Conservation (phyloP, 805 yeast species). For the Pichia manshurica region DNA sequence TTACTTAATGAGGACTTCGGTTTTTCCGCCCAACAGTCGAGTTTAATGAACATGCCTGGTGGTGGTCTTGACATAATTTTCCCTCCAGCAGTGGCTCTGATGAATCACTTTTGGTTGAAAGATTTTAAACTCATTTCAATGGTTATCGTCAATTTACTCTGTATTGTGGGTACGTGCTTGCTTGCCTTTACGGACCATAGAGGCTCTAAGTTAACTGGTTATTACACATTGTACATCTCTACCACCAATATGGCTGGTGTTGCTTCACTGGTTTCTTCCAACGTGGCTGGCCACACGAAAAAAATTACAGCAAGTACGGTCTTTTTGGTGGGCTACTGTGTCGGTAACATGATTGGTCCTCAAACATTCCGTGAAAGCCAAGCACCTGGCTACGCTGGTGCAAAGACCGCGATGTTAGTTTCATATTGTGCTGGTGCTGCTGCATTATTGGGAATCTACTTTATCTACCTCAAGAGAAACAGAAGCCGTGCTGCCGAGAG, state of each 20-base stretch:
- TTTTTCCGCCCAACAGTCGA: conserved; percentile 14
- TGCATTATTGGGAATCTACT: conserved; percentile 4
- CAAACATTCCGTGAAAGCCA: conserved; percentile 40
- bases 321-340: conserved; percentile 41
- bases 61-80: conserved; percentile 18
- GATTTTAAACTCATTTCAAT: conserved; percentile 8
- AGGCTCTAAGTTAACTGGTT: conserved; percentile 9
- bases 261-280: conserved; percentile 29
- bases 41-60: conserved; percentile 15
- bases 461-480: conserved; percentile 10
- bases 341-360: conserved; percentile 53
- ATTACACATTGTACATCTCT: conserved; percentile 8
- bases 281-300: conserved; percentile 59
- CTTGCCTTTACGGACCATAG: conserved; percentile 6
- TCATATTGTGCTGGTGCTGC: conserved; percentile 11
- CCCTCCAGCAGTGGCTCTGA: conserved; percentile 6
- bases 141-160: conserved; percentile 7
- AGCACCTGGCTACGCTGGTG: conserved; percentile 32
- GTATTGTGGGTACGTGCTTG: conserved; percentile 7
- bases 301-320: conserved; percentile 46
- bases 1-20: conserved; percentile 20
- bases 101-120: conserved; percentile 5
- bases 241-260: conserved; percentile 19
- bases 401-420: conserved; percentile 17
- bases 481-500: conserved; percentile 5